Evolutionary conservation across 2,329 filamentous ascomycete genomes (phyloP), one percentile per base, ranked within the genome.

Genomic region (Daldinia sp.): DNA sequence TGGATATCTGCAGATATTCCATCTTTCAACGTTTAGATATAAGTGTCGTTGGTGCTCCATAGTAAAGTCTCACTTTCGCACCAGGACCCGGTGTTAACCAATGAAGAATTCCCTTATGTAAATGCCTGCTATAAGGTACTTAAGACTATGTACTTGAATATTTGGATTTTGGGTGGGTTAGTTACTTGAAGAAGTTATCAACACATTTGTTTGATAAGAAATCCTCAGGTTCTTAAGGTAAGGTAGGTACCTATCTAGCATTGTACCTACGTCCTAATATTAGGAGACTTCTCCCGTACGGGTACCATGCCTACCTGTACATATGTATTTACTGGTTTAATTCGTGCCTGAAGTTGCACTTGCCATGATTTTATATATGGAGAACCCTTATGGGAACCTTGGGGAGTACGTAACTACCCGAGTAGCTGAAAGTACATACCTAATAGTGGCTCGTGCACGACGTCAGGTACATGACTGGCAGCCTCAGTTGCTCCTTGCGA

Each of bases 401-500:
- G 15, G 10, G 30, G 11, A 7, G 47, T 50, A 50, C 47, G 15
- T 25, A 50, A 50, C 47, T 9, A 9, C 19, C n/a, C n/a, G n/a
- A n/a, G 9, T 53, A 53, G n/a, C 35, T 53, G 23, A 30, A 25
- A 30, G n/a, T 10, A 53, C 4, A n/a, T n/a, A n/a, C n/a, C n/a
- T n/a, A n/a, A n/a, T n/a, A n/a, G 50, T 53, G 64, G 64, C 32
- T 41, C 55, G 64, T 67, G 64, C 64, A 17, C 34, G 21, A 23
- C 61, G 58, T 43, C 61, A 68, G 60, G 66, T 68, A 62, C 64
- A 63, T 61, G 27, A 30, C 30, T 58, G 30, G 45, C 41, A 59
- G 51, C 59, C 60, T 63, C 63, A 69, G 58, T 64, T 67, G 56
- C 69, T 66, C 63, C 68, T 74, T 74, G 67, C 70, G 72, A 73